Evolutionary conservation across 768 basidiomycete species (phyloP).

Genomic region (Leccinum boreale): DNA sequence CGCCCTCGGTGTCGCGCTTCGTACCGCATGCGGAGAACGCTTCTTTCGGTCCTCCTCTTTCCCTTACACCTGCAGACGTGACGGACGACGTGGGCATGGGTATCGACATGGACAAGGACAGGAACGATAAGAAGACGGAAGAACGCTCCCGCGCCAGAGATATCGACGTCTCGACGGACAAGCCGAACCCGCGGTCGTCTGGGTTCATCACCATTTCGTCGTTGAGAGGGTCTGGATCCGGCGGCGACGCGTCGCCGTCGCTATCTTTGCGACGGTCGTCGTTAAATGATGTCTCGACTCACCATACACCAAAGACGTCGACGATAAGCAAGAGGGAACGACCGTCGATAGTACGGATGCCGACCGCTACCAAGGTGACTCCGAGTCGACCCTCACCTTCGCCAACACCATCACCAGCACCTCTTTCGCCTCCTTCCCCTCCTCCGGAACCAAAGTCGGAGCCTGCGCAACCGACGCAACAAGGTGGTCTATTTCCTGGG

Average conservation of each 20-base stretch:
- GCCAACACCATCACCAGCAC: neutral
- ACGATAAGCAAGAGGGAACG: neutral
- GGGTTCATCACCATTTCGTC: conserved; percentile 69
- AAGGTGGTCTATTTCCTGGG: conserved; percentile 17
- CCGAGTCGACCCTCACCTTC: neutral
- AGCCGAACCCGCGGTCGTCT: conserved; percentile 70
- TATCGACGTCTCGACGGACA: conserved; percentile 5
- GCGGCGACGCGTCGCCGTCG: conserved; percentile 5
- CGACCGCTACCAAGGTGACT: conserved; percentile 12
- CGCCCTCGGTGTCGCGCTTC: conserved; percentile 28
- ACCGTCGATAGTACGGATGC: conserved; percentile 8
- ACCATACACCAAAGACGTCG: neutral
- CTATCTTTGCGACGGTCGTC: conserved; percentile 20
- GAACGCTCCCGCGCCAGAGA: conserved; percentile 4
- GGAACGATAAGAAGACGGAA: neutral
- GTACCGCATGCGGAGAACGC: conserved; percentile 24
- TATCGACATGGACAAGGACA: neutral
- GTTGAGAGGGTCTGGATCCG: conserved; percentile 32
- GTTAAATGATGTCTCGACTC: conserved; percentile 16
- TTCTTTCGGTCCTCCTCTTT: conserved; percentile 13
- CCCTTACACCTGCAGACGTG: conserved; percentile 9
- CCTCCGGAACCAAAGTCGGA: conserved; percentile 13
- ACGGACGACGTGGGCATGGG: neutral
- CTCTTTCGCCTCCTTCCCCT: neutral
- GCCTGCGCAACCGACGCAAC: neutral